These are phyloP conservation scores for Chlamydomonas eustigma DNA, from an alignment of 139 green algal species.

Conservation along the genomic window DNA sequence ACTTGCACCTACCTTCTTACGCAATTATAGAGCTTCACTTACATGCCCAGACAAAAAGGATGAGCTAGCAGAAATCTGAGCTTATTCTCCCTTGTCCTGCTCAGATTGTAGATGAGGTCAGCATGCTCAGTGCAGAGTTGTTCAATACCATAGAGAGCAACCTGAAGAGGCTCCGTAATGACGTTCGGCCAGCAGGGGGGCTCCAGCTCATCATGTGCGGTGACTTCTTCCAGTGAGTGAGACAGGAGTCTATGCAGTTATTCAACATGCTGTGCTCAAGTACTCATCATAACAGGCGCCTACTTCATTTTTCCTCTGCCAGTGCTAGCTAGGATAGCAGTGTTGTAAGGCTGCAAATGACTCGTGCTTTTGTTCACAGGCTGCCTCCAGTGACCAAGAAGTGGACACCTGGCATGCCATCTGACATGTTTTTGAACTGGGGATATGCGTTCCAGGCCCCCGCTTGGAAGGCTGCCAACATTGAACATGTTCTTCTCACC, in stretches of 20 bases:
- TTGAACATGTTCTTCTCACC: conserved; percentile 52
- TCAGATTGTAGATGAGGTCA: conserved; percentile 45
- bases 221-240: conserved; percentile 64
- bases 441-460: conserved; percentile 64
- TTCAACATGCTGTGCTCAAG: too few relatives aligned
- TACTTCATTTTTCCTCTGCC: too few relatives aligned
- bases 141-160: conserved; percentile 43
- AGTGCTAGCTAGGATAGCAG: too few relatives aligned
- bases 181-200: conserved; percentile 45
- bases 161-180: conserved; percentile 13
- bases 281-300: too few relatives aligned
- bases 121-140: conserved; percentile 61
- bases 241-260: not conserved
- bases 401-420: conserved; percentile 7
- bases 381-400: conserved; percentile 45
- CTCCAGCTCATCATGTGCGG: conserved; percentile 65
- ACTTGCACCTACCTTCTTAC: too few relatives aligned
- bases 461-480: conserved; percentile 43
- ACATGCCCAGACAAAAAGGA: too few relatives aligned
- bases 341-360: too few relatives aligned
- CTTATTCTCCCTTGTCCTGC: too few relatives aligned
- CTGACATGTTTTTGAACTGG: conserved; percentile 55
- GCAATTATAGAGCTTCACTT: too few relatives aligned
- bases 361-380: conserved; percentile 4
- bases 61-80: too few relatives aligned